Base-by-base conservation (phyloP, 257 asterid genomes). In the Nicotiana undulata region DNA sequence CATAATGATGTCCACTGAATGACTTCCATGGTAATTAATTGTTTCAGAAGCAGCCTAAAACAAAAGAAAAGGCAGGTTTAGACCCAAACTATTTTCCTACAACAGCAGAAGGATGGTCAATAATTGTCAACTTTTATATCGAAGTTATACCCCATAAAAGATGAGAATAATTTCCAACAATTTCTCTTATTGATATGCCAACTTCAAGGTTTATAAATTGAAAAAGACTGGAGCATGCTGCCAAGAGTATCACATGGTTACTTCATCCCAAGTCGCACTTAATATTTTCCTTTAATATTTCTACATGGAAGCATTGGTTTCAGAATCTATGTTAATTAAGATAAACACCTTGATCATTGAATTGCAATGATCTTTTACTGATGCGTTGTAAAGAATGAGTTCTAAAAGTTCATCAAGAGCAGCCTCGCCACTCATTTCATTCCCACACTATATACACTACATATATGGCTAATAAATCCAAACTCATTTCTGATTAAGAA, bases 1-100 rank as follows among this genome's bases (percentile, higher is more conserved):
- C 99, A 95, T 76, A 95, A 86, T 58, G 87, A 66, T 52, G 92
- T 95, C 99, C 99, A 95, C 83, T 86, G 93, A 83, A 95, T 90
- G 29, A 95, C 98, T 89, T 95, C 99, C 98, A 93, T 93, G 59
- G 99, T 95, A 74, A 92, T 89, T 59, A 95, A 85, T 81, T 93
- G 97, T 82, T 93, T 93, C 90, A 93, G 81, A 76, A 95, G 88
- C 85, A 82, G 82, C 93, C 99, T 95, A 82, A 26, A 37, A 68
- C 20, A 68, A 82, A 24, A 67, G 7, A 37, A 17, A 76, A 58
- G 44, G 70, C 24, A 74, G 15, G 49, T 46, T 74, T 49, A 49
- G 5, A 16, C 60, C 61, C 18, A 74, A 74, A n/a, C 53, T 37
- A 29, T 18, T 34, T 4, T 55, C 17, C 61, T 49, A 46, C 78